phyloP scores from a whole-genome alignment of 2,329 filamentous ascomycete genomes.

The Fusarium aywerte region DNA sequence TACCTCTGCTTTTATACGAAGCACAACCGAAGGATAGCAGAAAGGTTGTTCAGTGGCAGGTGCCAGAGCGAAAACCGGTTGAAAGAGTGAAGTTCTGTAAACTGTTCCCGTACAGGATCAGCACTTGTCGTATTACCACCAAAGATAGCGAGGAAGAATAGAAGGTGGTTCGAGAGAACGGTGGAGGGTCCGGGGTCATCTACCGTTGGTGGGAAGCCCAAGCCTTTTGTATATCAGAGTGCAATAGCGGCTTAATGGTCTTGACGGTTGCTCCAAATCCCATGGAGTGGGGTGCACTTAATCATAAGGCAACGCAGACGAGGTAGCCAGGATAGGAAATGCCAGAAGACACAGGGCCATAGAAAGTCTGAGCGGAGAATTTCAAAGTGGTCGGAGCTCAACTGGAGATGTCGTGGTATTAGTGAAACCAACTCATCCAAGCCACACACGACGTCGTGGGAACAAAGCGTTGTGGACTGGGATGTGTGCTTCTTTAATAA shows the following conservation, averaged over 20 bases:
- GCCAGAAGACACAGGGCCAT: constrained; percentile 47
- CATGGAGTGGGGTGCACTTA: constrained; percentile 38
- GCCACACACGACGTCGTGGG: constrained; percentile 42
- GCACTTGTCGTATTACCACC: constrained; percentile 22
- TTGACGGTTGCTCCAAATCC: constrained; percentile 39
- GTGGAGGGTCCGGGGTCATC: constrained; percentile 25
- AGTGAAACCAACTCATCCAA: constrained; percentile 47
- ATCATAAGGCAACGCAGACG: constrained; percentile 51
- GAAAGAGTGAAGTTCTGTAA: constrained; percentile 28
- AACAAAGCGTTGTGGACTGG: constrained; percentile 43
- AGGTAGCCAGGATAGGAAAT: constrained; percentile 55
- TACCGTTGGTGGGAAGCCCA: constrained; percentile 39
- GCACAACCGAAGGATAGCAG: constrained; percentile 13
- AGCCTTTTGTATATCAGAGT: constrained; percentile 50
- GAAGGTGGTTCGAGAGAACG: constrained; percentile 16
- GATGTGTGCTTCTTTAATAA: constrained; percentile 40
- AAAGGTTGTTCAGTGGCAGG: constrained; percentile 10
- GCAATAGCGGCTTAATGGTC: constrained; percentile 43
- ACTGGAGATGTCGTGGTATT: constrained; percentile 43
- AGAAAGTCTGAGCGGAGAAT: constrained; percentile 45
- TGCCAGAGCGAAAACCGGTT: constrained; percentile 5
- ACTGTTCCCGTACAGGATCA: constrained; percentile 8
- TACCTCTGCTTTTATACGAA: constrained; percentile 30
- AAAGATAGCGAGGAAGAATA: constrained; percentile 14
- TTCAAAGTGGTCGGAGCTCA: constrained; percentile 45